Evolutionary conservation across 768 basidiomycete species (phyloP).

Genomic region (Floccularia luteovirens): DNA sequence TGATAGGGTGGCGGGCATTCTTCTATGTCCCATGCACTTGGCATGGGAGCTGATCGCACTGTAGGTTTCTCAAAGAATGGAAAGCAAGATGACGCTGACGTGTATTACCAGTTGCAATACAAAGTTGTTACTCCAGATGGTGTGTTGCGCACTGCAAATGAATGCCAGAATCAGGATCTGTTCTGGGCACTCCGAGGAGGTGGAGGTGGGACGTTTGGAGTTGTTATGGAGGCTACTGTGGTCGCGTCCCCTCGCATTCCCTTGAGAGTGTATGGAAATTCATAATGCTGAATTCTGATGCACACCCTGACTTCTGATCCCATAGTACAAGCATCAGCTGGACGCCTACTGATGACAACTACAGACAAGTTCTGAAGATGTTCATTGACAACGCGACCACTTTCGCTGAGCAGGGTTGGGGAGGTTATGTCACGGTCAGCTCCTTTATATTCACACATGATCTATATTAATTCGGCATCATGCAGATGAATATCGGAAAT

Average conservation of each 20-base stretch:
- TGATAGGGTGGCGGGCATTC: constrained; percentile 11
- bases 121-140: constrained; percentile 31
- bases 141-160: constrained; percentile 24
- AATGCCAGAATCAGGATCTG: constrained; percentile 27
- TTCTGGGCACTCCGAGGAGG: constrained; percentile 40
- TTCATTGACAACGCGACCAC: constrained; percentile 10
- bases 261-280: constrained; percentile 5
- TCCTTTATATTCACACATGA: neutral
- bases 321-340: constrained; percentile 9
- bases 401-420: constrained; percentile 9
- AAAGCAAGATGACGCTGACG: neutral
- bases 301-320: neutral
- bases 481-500: constrained; percentile 12
- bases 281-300: neutral
- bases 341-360: constrained; percentile 5
- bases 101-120: constrained; percentile 20
- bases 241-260: constrained; percentile 7
- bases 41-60: constrained; percentile 9
- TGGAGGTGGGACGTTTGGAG: constrained; percentile 16
- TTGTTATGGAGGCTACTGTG: constrained; percentile 11
- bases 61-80: constrained; percentile 2
- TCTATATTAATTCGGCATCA: neutral
- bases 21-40: constrained; percentile 4
- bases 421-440: constrained; percentile 13
- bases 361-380: constrained; percentile 3